Base-by-base conservation (phyloP, 306 rosid species). In the Inga laurina region DNA sequence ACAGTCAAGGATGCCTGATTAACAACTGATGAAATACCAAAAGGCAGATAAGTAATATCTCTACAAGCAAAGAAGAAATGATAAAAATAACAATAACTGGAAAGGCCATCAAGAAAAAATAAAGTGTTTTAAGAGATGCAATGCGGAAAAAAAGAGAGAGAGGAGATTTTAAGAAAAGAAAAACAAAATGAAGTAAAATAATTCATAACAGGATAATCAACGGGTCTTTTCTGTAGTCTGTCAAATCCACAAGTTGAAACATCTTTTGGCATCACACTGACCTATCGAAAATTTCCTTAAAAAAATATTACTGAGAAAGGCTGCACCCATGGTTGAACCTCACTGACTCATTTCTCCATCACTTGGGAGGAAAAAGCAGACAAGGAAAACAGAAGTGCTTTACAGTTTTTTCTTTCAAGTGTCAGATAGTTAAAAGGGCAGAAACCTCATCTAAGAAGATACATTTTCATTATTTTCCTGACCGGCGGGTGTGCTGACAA, bases 21-120 rank as follows among this genome's bases (percentile, higher is more conserved):
- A 72, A 82, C 56, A 70, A 75, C 66, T 52, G 78, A 81, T 64
- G 44, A 78, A 16, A 74, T 78, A 67, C 37, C 52, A 84, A 49
- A 83, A 9, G 16, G 24, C 71, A 79, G 27, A 56, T 59, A 67
- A 51, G 0, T 12, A n/a, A 77, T 69, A 9, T 69, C 75, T 61
- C 78, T 70, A 71, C 35, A 75, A 82, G 65, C 52, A 66, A 56
- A 41, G 35, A 30, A 24, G 21, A 79, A 81, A 39, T 37, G 51
- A 54, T 62, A 52, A 69, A 46, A 56, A 18, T 27, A 78, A 79
- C 41, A 75, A 62, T 8, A 2, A 35, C 41, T 30, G 48, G 49
- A 71, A 71, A 84, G 24, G 45, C 62, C 49, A 52, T 8, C 4
- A 45, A 75, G 44, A 76, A 76, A 66, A 39, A 44, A 2, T 10